Base-by-base conservation (phyloP, 2,329 filamentous ascomycete species). In the Verticillium tricorpus region DNA sequence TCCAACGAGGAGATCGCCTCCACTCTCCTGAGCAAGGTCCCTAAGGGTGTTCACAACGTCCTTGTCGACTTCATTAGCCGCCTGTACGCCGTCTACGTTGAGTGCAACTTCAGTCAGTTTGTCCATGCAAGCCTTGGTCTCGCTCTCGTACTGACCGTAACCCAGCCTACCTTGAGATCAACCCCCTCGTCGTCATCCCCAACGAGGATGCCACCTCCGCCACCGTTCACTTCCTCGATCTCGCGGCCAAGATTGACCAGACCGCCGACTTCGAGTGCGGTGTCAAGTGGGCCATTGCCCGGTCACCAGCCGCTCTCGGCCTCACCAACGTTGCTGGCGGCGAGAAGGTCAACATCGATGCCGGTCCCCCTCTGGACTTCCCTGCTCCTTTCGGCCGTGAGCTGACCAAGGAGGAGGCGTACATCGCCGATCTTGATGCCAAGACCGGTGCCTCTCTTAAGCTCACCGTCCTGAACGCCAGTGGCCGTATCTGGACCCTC, bases 371-470 rank as follows among this genome's bases (percentile, higher is more conserved):
- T 62, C 96, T 99, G 86, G 95, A 97, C 78, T 99, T 99, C 87
- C 95, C 95, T 66, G 95, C 95, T 76, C 95, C 95, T 66, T 99
- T 99, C 81, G 95, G 95, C 71, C 95, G 95, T 85, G 95, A 99
- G 82, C 84, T 99, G 78, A 91, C 89, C 84, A 98, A 98, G 84
- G 95, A 99, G 82, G 95, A 99, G 84, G 93, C 94, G 66, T 99
- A 97, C 85, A 98, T 99, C 75, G 90, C 95, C 66, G 95, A 97
- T 80, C 90, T 99, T 77, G 95, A 99, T 74, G 95, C 95, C 71
- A 99, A 99, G 89, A 99, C 95, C 67, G 95, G 95, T 85, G 95
- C 95, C 68, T 99, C 95, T 34, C 90, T 99, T 74, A 99, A 99
- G 85, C 88, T 99, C 65, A 99, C 95, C 65, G 91, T 99, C 69